Evolutionary conservation across 129 eudicot species (phyloP).

Genomic region (Lactuca saligna): DNA sequence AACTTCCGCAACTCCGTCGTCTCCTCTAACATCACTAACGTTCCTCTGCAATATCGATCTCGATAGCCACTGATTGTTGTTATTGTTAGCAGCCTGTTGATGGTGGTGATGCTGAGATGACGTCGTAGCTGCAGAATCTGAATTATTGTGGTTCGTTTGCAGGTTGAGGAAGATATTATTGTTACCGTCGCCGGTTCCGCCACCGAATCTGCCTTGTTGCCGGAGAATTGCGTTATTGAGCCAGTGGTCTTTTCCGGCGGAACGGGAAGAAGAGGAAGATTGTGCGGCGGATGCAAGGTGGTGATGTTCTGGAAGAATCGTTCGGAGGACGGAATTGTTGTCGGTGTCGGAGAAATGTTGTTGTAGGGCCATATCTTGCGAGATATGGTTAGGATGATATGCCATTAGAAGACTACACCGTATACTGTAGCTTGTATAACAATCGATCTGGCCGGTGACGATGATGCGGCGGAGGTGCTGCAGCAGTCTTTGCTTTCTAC

Average conservation of each 20-base stretch:
- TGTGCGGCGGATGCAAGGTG: conserved; percentile 22
- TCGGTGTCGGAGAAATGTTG: conserved; percentile 45
- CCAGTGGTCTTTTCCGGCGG: conserved; percentile 50
- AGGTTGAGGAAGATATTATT: conserved; percentile 46
- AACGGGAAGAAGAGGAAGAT: conserved; percentile 16
- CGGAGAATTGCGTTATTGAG: conserved; percentile 68
- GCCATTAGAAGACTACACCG: conserved; percentile 20
- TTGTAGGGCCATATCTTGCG: conserved; percentile 55
- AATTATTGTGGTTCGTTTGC: conserved; percentile 35
- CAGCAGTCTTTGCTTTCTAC: conserved; percentile 1
- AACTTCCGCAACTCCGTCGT: conserved; percentile 34
- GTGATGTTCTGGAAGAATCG: conserved; percentile 44
- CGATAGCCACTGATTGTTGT: conserved; percentile 58
- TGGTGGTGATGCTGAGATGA: conserved; percentile 30
- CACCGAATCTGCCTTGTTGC: conserved; percentile 33
- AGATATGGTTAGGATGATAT: conserved; percentile 44
- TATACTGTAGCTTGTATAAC: background rate
- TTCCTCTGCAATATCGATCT: conserved; percentile 48
- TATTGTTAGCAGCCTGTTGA: conserved; percentile 13
- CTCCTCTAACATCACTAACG: conserved; percentile 37
- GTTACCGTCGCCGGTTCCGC: conserved; percentile 15
- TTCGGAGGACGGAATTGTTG: conserved; percentile 34
- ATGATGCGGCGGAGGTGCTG: conserved; percentile 1
- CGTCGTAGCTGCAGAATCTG: conserved; percentile 35
- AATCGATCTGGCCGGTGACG: conserved; percentile 8